Base-by-base conservation (phyloP, 208 protist genomes). In the Leishmania braziliensis region DNA sequence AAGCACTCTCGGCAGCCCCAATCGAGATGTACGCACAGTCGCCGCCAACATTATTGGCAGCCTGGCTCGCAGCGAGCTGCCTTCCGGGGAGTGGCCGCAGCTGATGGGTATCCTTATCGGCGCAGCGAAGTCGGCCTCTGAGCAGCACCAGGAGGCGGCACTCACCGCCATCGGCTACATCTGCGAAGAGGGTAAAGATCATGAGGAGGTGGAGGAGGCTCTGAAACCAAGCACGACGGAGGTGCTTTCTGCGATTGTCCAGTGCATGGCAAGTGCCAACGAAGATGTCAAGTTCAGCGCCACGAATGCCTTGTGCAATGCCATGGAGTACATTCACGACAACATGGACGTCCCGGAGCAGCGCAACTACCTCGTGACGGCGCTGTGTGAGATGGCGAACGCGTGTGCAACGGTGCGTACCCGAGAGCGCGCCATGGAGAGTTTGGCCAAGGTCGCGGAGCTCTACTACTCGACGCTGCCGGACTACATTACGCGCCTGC, bases 101-200 rank as follows among this genome's bases (percentile, higher is more conserved):
- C 85, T 99, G 10, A 92, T 99, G 56, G 74, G 90, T 26, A 89
- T 90, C 20, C 91, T 99, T 4, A 78, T 98, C 33, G 65, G 83
- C 20, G 98, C 95, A 33, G 89, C 86, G 18, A 69, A 85, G 60
- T 88, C 83, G 10, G 71, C 66, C 29, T 87, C 91, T 74, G 88
- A 89, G 60, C 79, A 93, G 54, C 88, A 98, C 81, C 96, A 98
- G 83, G 92, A 99, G 84, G 90, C 97, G n/a, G 94, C 97, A 18
- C 96, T 99, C 26, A 95, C 97, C 50, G 85, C 98, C 33, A 89
- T 99, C 51, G 98, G 99, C 26, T 99, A 99, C 89, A 90, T 99
- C 48, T 99, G 98, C 87, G 98, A 99, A 82, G 98, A 99, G 69
- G 94, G 97, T 33, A 89, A 89, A 80, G 88, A 96, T 77, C 83